phyloP scores from a whole-genome alignment of 768 basidiomycete genomes.

The Xanthoconium stramineum region DNA sequence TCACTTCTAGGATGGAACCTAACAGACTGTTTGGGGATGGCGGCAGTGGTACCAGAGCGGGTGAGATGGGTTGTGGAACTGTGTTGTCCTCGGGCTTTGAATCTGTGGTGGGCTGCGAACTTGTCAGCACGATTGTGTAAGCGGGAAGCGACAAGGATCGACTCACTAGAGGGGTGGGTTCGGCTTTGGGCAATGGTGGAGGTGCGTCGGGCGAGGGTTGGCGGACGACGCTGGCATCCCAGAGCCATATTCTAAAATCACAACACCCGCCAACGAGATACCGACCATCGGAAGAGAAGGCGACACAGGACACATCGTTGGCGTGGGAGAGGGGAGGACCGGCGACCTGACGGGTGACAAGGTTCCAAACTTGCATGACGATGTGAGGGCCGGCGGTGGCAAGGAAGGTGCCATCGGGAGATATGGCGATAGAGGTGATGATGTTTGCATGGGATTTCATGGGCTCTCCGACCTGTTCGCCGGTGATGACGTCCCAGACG shows the following conservation, averaged over 20 bases:
- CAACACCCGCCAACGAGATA: constrained; percentile 27
- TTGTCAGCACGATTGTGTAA: not conserved
- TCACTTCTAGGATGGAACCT: constrained; percentile 20
- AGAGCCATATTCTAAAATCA: constrained; percentile 29
- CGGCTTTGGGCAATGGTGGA: constrained; percentile 7
- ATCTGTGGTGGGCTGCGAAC: constrained; percentile 8
- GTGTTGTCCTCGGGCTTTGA: constrained; percentile 1
- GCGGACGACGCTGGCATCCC: constrained; percentile 24
- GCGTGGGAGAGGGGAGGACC: constrained; percentile 24
- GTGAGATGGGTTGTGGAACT: constrained; percentile 1
- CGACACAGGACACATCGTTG: constrained; percentile 31
- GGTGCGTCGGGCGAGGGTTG: constrained; percentile 11
- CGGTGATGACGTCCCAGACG: constrained; percentile 29
- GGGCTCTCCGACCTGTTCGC: constrained; percentile 31
- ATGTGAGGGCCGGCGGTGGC: constrained; percentile 32
- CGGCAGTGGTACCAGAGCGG: constrained; percentile 21
- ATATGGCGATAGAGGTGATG: constrained; percentile 32
- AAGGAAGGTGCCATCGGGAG: constrained; percentile 29
- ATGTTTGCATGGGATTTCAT: constrained; percentile 26
- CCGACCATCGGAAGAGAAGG: constrained; percentile 31
- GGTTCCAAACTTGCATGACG: constrained; percentile 31
- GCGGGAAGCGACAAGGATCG: not conserved
- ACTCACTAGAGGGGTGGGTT: constrained; percentile 14
- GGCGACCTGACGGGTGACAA: constrained; percentile 18
- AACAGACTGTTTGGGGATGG: constrained; percentile 18